phyloP scores from a whole-genome alignment of 495 filamentous ascomycete genomes.

The Daldinia loculata region DNA sequence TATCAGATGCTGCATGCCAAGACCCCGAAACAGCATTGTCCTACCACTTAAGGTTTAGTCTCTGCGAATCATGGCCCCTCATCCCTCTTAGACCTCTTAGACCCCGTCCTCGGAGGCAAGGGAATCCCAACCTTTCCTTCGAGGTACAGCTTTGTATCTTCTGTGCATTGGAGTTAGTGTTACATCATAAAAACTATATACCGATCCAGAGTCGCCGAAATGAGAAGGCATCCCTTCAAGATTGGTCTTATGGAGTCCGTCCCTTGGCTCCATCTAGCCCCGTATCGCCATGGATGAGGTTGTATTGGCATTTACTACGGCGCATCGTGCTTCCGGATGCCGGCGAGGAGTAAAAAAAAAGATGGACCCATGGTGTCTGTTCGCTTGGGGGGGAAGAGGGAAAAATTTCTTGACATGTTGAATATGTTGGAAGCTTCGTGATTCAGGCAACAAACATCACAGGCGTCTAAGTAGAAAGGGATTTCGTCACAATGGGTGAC shows the following conservation, averaged over 20 bases:
- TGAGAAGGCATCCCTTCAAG: conserved; percentile 31
- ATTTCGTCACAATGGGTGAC: conserved; percentile 20
- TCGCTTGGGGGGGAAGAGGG: conserved; percentile 19
- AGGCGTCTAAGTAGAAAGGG: conserved; percentile 7
- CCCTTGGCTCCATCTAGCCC: conserved; percentile 26
- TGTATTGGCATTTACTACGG: conserved; percentile 36
- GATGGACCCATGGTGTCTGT: conserved; percentile 25
- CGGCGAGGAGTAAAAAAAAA: conserved; percentile 22
- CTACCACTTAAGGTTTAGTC: conserved; percentile 33
- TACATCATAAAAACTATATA: conserved; percentile 41
- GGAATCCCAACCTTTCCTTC: conserved; percentile 8
- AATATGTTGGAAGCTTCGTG: conserved; percentile 7
- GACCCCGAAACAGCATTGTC: conserved; percentile 26
- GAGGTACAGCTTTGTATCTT: conserved; percentile 38
- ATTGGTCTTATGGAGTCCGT: conserved; percentile 23
- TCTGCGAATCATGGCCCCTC: not conserved
- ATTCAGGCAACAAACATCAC: not conserved
- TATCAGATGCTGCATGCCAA: conserved; percentile 50
- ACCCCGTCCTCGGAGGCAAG: conserved; percentile 36
- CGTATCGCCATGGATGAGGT: conserved; percentile 25
- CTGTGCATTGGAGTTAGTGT: conserved; percentile 19
- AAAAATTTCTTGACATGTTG: conserved; percentile 23
- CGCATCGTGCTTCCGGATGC: conserved; percentile 29
- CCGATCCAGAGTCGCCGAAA: conserved; percentile 31
- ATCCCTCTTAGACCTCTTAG: conserved; percentile 13